phyloP scores from a whole-genome alignment of 2,329 filamentous ascomycete species.

The Diplodia scrobiculata region DNA sequence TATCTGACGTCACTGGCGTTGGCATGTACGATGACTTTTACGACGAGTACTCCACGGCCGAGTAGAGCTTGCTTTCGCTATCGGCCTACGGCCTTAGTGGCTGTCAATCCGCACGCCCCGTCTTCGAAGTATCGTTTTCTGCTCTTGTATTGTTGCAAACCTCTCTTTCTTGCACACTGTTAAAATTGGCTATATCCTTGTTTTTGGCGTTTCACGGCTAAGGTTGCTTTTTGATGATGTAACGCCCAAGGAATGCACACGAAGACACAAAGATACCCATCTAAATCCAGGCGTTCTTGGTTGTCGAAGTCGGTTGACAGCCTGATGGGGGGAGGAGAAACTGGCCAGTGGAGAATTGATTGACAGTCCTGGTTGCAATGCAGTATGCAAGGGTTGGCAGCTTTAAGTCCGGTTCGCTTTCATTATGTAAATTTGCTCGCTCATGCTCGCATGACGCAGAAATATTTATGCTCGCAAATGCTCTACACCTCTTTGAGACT shows the following conservation, averaged over 20 bases:
- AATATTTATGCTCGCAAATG: not conserved
- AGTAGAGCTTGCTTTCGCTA: not conserved
- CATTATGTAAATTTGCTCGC: not conserved
- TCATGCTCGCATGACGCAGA: not conserved
- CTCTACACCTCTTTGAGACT: not conserved
- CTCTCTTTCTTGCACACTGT: conserved; percentile 8
- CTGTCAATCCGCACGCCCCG: not conserved
- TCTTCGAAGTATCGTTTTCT: conserved; percentile 9
- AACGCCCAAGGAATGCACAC: conserved; percentile 6
- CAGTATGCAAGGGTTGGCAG: conserved; percentile 7
- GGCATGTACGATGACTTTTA: conserved; percentile 29
- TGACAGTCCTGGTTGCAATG: not conserved
- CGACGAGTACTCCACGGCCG: conserved; percentile 13
- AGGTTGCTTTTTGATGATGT: conserved; percentile 10
- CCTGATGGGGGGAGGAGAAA: conserved; percentile 1
- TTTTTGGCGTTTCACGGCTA: conserved; percentile 1
- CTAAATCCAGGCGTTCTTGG: conserved; percentile 20
- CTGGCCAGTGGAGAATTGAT: not conserved
- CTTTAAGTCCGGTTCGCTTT: not conserved
- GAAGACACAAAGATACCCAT: conserved; percentile 20
- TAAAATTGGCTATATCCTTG: conserved; percentile 14
- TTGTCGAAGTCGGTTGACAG: not conserved
- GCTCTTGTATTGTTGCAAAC: conserved; percentile 14
- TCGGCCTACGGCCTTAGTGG: not conserved
- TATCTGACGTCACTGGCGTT: conserved; percentile 17